A percentile compares a stretch with the other conserved stretches of the same genome.
phyloP scores from a whole-genome alignment of 2,329 filamentous ascomycete genomes.

The Trichoderma breve region DNA sequence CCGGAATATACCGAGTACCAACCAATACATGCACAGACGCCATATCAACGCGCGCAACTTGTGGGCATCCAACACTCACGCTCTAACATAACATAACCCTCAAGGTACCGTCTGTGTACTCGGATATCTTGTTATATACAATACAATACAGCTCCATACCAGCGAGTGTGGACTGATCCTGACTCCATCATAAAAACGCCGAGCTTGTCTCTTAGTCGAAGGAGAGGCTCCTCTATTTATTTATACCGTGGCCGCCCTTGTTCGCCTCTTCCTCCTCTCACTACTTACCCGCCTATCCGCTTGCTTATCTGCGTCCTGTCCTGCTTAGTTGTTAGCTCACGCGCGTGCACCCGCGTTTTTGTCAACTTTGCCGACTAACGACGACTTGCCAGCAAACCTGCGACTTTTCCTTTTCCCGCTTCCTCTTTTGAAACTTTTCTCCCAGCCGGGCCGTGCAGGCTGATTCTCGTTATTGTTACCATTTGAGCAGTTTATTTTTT shows the following conservation, averaged over 20 bases:
- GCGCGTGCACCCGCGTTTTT: conserved; percentile 19
- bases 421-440: background rate
- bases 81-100: background rate
- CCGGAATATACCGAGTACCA: background rate
- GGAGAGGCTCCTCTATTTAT: background rate
- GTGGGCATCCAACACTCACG: background rate
- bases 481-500: background rate
- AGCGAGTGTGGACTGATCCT: background rate
- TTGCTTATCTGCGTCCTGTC: background rate
- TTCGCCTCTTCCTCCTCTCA: background rate
- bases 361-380: background rate
- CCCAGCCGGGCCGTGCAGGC: background rate
- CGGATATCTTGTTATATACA: background rate
- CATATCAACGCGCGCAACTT: background rate
- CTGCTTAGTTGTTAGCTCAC: background rate
- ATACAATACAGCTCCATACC: background rate
- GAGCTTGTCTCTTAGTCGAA: background rate
- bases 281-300: background rate
- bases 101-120: background rate
- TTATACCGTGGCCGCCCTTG: conserved; percentile 5
- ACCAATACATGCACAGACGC: background rate
- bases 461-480: background rate
- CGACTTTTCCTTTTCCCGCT: background rate
- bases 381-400: background rate
- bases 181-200: background rate